These are phyloP conservation scores for Xylaria digitata DNA, from an alignment of 2,329 filamentous ascomycete species.

Conservation along the genomic window DNA sequence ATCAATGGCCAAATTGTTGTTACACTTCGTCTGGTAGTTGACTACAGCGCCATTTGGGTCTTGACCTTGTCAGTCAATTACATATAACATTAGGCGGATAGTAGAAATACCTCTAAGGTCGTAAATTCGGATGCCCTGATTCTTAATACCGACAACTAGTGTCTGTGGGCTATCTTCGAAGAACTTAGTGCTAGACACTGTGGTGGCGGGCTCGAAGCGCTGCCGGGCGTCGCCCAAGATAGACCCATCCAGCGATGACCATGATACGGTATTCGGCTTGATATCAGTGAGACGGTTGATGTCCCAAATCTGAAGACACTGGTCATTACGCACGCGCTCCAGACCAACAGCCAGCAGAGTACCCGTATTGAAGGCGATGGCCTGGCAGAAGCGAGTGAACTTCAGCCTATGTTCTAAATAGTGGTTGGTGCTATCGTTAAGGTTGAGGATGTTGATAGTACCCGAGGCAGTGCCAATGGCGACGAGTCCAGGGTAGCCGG, in stretches of 20 bases:
- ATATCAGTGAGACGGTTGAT: conserved; percentile 69
- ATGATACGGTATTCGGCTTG: conserved; percentile 57
- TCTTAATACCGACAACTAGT: conserved; percentile 79
- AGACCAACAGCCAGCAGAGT: conserved; percentile 81
- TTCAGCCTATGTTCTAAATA: conserved; percentile 76
- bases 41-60: conserved; percentile 64
- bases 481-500: conserved; percentile 71
- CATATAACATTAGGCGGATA: neutral
- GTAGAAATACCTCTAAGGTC: conserved; percentile 75
- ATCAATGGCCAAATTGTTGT: conserved; percentile 81
- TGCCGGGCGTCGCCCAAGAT: conserved; percentile 67
- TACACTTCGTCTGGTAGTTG: conserved; percentile 73
- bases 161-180: conserved; percentile 81
- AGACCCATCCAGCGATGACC: conserved; percentile 63
- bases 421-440: conserved; percentile 76
- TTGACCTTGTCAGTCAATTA: conserved; percentile 45
- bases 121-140: conserved; percentile 79
- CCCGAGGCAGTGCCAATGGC: conserved; percentile 81
- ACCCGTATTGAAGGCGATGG: conserved; percentile 80
- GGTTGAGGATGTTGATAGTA: conserved; percentile 77
- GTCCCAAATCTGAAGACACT: conserved; percentile 86
- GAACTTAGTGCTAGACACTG: conserved; percentile 86
- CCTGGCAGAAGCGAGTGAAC: conserved; percentile 81
- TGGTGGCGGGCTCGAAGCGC: conserved; percentile 72
- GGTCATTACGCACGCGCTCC: conserved; percentile 83